Percentiles rank a stretch among this genome's conserved stretches.
Evolutionary conservation across 345 rosid genomes (phyloP).

Genomic region (Eucalyptus shirleyi): DNA sequence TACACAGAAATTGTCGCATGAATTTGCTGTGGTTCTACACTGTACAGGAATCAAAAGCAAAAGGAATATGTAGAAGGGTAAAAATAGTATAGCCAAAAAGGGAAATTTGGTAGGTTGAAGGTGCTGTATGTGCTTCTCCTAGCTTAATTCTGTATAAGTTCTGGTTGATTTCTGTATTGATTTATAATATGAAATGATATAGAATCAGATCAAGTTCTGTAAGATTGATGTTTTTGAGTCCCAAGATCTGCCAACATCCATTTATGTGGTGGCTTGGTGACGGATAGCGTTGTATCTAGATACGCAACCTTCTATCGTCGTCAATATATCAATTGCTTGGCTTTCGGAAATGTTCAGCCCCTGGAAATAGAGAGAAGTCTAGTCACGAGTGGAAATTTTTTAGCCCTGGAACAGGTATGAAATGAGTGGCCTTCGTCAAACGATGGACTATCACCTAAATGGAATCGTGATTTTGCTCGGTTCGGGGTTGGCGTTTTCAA

Average conservation of each 20-base stretch:
- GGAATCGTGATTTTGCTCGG: not conserved
- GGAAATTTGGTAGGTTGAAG: conserved; percentile 1
- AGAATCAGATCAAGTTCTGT: not conserved
- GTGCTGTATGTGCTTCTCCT: conserved; percentile 1
- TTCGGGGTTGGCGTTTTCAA: not conserved
- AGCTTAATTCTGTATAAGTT: conserved; percentile 23
- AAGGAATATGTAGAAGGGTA: conserved; percentile 1
- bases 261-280: not conserved
- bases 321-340: not conserved
- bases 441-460: not conserved
- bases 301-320: not conserved
- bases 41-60: conserved; percentile 17
- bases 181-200: not conserved
- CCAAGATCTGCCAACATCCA: not conserved
- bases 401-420: not conserved
- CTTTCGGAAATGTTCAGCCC: not conserved
- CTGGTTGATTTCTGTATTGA: conserved; percentile 5
- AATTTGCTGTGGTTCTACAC: conserved; percentile 9
- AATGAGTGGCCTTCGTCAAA: not conserved
- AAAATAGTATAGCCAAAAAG: not conserved
- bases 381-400: not conserved
- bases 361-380: not conserved
- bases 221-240: not conserved
- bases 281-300: not conserved
- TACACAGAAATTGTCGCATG: not conserved